Evolutionary conservation across 768 basidiomycete species (phyloP), one percentile per base, ranked within the genome.

Genomic region (Tulasnella calospora): DNA sequence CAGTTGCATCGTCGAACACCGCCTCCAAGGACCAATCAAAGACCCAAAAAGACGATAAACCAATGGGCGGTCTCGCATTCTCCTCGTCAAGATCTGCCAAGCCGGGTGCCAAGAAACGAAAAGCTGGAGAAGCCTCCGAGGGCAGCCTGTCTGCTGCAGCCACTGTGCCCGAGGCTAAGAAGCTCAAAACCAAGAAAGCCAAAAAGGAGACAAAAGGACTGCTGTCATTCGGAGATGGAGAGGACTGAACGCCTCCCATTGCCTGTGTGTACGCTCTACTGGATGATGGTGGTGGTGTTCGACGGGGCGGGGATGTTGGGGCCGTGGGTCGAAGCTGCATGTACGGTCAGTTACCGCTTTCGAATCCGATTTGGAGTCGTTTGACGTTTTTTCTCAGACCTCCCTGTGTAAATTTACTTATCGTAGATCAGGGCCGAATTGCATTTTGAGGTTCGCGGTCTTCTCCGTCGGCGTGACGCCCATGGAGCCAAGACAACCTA

Each of bases 141-240:
- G 70, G 33, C 38, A 73, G 35, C 44, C 21, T 5, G 5, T 36
- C 57, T 21, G 74, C 74, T 35, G 30, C 76, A 27, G 76, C 73
- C 17, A 78, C 10, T 21, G 33, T 13, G 44, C 30, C 40, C n/a
- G 72, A n/a, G 51, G 23, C 51, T n/a, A 12, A 51, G 13, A 44
- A 15, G 21, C 23, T 81, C 78, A 83, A 81, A 77, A 84, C 82
- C 79, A 84, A 84, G 83, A 85, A 85, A 79, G 82, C 83, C 77
- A 82, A 81, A 71, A 81, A 82, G 77, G 80, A 80, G 73, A 82
- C 82, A 40, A 85, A 85, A 79, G 83, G 82, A 12, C 79, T 86
- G 71, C 78, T 86, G 77, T 84, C 83, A 76, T 85, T 86, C 72
- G 81, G 84, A 44, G 83, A 85, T 44, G 84, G 83, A 67, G 83